Percentiles rank a stretch among this genome's conserved stretches.
Conservation (phyloP, 805 yeast genomes). For the Yarrowia deformans region DNA sequence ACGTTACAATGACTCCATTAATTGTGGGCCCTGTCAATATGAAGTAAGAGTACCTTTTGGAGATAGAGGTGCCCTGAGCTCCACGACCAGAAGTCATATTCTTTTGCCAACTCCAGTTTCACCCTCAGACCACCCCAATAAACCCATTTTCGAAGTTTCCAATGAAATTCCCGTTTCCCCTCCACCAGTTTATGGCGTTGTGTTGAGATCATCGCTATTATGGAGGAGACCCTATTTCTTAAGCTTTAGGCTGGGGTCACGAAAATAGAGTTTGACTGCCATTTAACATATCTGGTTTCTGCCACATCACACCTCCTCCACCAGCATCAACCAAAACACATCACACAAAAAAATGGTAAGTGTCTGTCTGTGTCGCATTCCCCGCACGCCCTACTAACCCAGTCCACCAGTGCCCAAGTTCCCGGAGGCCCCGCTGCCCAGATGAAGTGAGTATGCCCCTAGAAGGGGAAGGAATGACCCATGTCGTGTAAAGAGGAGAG, state of each 20-base stretch:
- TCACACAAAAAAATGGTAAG: slow-evolving; percentile 33
- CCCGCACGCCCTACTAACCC: slow-evolving; percentile 15
- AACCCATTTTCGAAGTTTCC: too few species aligned
- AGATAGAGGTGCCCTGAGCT: too few species aligned
- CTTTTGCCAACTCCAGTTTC: too few species aligned
- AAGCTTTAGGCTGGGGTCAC: slow-evolving; percentile 4
- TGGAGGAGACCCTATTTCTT: not conserved
- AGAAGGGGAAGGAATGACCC: not conserved
- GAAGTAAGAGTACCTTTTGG: too few species aligned
- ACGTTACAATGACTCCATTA: too few species aligned
- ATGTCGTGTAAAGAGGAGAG: not conserved
- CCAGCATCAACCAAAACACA: slow-evolving; percentile 18
- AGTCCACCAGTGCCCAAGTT: slow-evolving; percentile 38
- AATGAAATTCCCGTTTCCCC: too few species aligned
- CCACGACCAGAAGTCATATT: too few species aligned
- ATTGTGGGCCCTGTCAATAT: too few species aligned
- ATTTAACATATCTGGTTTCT: slow-evolving; percentile 13
- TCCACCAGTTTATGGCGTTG: slow-evolving; percentile 1
- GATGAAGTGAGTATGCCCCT: slow-evolving; percentile 34
- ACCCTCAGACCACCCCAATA: too few species aligned
- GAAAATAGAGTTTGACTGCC: slow-evolving; percentile 14
- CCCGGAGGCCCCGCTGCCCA: slow-evolving; percentile 40
- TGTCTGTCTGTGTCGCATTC: not conserved
- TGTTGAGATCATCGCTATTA: too few species aligned
- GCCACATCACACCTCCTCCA: slow-evolving; percentile 34